Conservation (phyloP, 495 filamentous ascomycete genomes). For the Sporormia fimetaria region DNA sequence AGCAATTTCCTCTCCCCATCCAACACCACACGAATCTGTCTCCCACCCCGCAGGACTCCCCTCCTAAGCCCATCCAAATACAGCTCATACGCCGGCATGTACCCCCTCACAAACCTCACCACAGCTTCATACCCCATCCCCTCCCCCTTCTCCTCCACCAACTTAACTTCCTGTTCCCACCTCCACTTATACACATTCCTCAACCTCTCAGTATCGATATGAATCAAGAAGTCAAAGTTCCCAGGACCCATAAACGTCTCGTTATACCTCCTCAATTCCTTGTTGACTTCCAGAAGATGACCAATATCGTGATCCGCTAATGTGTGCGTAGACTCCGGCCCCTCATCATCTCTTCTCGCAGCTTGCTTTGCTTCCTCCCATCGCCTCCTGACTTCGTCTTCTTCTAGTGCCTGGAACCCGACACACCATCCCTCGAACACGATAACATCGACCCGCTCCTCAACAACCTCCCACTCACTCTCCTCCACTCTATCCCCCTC, state of each 20-base stretch:
- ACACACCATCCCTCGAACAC: constrained; percentile 19
- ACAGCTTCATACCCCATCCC: constrained; percentile 10
- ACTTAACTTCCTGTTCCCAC: constrained; percentile 7
- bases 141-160: constrained; percentile 1
- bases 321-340: not conserved
- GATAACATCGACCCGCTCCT: constrained; percentile 2
- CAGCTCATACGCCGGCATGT: constrained; percentile 19
- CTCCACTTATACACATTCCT: constrained; percentile 17
- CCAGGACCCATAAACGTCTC: constrained; percentile 17
- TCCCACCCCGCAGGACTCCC: constrained; percentile 5
- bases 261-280: constrained; percentile 2
- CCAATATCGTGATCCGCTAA: constrained; percentile 1
- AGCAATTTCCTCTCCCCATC: constrained; percentile 1
- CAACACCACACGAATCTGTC: constrained; percentile 9
- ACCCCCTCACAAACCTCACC: constrained; percentile 7
- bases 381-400: not conserved
- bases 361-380: not conserved
- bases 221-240: constrained; percentile 20
- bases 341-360: too few relatives aligned
- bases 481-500: constrained; percentile 14
- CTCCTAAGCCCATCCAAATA: constrained; percentile 11
- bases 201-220: constrained; percentile 18
- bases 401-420: constrained; percentile 4
- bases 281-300: constrained; percentile 5
- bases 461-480: constrained; percentile 3